Evolutionary conservation across 805 yeast species (phyloP).

Genomic region (Huiozyma naganishii): DNA sequence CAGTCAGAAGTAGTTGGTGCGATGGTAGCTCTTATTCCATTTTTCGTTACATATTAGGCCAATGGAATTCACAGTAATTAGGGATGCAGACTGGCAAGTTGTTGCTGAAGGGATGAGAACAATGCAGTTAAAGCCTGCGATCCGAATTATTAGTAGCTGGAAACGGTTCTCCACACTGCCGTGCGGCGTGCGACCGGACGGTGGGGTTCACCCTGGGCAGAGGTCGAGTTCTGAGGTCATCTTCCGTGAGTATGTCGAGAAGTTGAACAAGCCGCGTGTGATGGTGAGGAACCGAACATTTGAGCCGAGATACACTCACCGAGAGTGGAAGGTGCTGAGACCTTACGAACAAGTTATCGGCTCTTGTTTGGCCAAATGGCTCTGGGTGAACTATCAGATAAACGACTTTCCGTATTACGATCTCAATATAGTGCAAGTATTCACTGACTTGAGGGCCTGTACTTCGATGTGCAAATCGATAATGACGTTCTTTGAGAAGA

Average conservation of each 20-base stretch:
- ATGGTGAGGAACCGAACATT: slow-evolving; percentile 2
- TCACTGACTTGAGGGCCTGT: slow-evolving; percentile 19
- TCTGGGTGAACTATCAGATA: slow-evolving; percentile 59
- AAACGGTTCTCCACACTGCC: too few species aligned
- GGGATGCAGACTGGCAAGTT: too few species aligned
- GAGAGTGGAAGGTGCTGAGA: neutral
- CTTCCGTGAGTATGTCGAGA: slow-evolving; percentile 2
- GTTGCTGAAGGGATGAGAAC: too few species aligned
- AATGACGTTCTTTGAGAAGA: slow-evolving; percentile 12
- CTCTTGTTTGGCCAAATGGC: slow-evolving; percentile 53
- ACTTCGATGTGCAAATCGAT: slow-evolving; percentile 11
- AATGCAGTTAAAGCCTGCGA: too few species aligned
- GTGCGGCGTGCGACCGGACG: too few species aligned
- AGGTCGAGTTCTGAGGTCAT: too few species aligned
- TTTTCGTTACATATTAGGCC: too few species aligned
- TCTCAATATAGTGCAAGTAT: slow-evolving; percentile 30
- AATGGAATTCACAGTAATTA: too few species aligned
- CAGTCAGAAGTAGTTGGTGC: too few species aligned
- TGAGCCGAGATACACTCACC: neutral
- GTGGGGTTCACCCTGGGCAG: too few species aligned
- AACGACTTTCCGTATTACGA: slow-evolving; percentile 61
- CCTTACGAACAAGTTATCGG: slow-evolving; percentile 4
- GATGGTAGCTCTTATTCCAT: too few species aligned
- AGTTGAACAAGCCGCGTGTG: slow-evolving; percentile 1
- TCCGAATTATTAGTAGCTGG: too few species aligned